phyloP scores from a whole-genome alignment of 441 rosid genomes.

The Iberis amara region DNA sequence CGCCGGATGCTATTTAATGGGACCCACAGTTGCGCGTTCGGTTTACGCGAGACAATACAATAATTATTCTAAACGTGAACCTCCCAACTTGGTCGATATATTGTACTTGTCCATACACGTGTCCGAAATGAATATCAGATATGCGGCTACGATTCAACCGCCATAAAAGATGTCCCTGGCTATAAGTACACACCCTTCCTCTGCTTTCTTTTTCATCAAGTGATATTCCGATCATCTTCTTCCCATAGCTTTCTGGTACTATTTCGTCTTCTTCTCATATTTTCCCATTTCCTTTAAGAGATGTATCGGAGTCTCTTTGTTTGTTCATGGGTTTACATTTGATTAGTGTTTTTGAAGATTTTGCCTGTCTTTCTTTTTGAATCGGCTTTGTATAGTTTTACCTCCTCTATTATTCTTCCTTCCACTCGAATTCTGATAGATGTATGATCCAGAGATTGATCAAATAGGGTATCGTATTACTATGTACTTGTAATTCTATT shows the following conservation, averaged over 20 bases:
- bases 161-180: conserved; percentile 2
- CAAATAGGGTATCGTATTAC: too few species aligned
- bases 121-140: not conserved
- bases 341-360: too few species aligned
- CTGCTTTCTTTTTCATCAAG: conserved; percentile 8
- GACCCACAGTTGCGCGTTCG: conserved; percentile 21
- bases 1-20: conserved; percentile 5
- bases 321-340: too few species aligned
- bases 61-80: too few species aligned
- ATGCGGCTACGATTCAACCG: conserved; percentile 25
- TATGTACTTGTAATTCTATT: too few species aligned
- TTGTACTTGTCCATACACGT: conserved; percentile 20
- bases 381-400: too few species aligned
- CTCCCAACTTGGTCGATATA: conserved; percentile 1
- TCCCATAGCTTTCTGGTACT: conserved; percentile 17
- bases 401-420: too few species aligned
- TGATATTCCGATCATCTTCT: conserved; percentile 2
- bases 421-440: too few species aligned
- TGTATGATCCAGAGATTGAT: too few species aligned
- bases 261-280: too few species aligned
- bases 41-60: conserved; percentile 12
- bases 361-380: too few species aligned
- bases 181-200: conserved; percentile 17
- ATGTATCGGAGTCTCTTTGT: not conserved
- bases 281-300: too few species aligned